A percentile compares a stretch with the other conserved stretches of the same genome.
phyloP scores from a whole-genome alignment of 495 filamentous ascomycete species.

The Polyplosphaeria fusca region DNA sequence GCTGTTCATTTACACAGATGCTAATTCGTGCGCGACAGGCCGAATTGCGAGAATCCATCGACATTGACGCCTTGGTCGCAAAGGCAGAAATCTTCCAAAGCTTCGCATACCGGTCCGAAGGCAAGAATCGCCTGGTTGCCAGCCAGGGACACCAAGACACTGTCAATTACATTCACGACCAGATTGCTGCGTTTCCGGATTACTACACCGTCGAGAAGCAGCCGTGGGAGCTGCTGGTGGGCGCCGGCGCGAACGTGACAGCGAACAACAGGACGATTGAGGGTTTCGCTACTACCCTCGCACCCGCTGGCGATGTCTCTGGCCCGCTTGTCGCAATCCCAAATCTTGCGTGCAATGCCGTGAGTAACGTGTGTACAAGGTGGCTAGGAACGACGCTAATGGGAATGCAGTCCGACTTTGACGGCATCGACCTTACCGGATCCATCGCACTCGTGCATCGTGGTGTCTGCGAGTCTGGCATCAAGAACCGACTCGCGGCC shows the following conservation, averaged over 20 bases:
- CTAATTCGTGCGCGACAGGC: too few species aligned
- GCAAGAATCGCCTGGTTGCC: conserved; percentile 59
- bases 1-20: not conserved
- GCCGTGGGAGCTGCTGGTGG: conserved; percentile 46
- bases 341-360: conserved; percentile 55
- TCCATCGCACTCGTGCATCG: conserved; percentile 62
- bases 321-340: conserved; percentile 48
- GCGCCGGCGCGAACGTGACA: conserved; percentile 37
- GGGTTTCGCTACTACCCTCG: conserved; percentile 43
- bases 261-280: conserved; percentile 35
- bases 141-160: conserved; percentile 60
- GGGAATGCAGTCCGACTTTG: conserved; percentile 50
- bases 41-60: conserved; percentile 44
- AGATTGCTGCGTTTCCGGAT: conserved; percentile 45
- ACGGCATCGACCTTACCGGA: conserved; percentile 50
- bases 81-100: conserved; percentile 44
- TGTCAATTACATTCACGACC: conserved; percentile 57
- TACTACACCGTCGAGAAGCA: conserved; percentile 64
- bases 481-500: conserved; percentile 59
- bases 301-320: conserved; percentile 48
- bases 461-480: conserved; percentile 58
- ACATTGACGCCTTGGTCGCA: conserved; percentile 39
- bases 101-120: conserved; percentile 48
- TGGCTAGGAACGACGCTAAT: not conserved
- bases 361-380: not conserved